phyloP scores from a whole-genome alignment of 331 rosid genomes.

The Pyrus hybrid region DNA sequence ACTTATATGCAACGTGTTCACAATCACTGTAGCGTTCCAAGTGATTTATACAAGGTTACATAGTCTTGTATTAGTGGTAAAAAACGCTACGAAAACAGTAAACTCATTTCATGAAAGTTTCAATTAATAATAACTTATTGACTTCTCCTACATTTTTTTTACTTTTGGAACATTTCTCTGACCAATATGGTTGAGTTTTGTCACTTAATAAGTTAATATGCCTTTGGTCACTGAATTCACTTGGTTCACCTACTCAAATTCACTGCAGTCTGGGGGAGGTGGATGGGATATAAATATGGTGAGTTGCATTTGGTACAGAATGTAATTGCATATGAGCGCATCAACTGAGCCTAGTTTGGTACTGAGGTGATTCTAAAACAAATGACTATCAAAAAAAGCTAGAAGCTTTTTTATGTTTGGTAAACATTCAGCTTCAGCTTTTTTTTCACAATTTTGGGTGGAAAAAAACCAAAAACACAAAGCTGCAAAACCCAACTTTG shows the following conservation, averaged over 20 bases:
- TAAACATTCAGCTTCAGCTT: too few species aligned
- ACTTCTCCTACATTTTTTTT: background rate
- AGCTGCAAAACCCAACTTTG: too few species aligned
- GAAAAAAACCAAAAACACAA: too few species aligned
- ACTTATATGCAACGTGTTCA: too few species aligned
- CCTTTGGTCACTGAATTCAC: background rate
- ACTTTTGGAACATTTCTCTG: background rate
- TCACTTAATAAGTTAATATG: background rate
- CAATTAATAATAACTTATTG: background rate
- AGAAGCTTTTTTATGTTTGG: too few species aligned
- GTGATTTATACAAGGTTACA: background rate
- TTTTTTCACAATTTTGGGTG: too few species aligned
- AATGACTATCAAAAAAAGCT: too few species aligned
- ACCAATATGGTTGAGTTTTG: background rate
- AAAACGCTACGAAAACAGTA: too few species aligned
- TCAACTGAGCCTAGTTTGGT: too few species aligned
- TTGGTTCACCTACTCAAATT: background rate
- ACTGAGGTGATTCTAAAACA: too few species aligned
- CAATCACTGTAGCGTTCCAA: accelerated
- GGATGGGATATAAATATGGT: background rate
- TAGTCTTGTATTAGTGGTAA: background rate
- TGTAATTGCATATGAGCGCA: background rate
- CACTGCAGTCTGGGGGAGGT: background rate
- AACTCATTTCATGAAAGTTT: background rate
- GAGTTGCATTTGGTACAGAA: too few species aligned